phyloP scores from a whole-genome alignment of 139 green algal genomes.

The Tetraselmis chui region DNA sequence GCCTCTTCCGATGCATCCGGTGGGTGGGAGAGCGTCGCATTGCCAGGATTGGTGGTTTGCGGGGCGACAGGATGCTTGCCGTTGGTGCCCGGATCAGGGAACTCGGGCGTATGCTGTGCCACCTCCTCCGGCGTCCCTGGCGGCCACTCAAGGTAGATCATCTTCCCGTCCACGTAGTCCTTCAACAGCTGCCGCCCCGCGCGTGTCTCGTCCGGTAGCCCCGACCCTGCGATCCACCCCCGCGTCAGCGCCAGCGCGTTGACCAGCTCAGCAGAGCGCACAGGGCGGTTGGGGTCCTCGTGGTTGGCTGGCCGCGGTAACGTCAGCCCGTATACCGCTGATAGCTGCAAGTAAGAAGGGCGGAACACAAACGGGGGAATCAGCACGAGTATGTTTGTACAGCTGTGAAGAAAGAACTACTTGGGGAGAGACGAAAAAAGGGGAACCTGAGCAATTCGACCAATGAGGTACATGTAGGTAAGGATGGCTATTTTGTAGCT shows the following conservation, averaged over 20 bases:
- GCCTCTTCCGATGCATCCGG: too few species aligned
- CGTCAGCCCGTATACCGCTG: neutral
- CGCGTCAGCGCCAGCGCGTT: slow-evolving; percentile 43
- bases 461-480: neutral
- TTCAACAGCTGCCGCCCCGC: slow-evolving; percentile 73
- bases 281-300: slow-evolving; percentile 34
- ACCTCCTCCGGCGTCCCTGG: slow-evolving; percentile 29
- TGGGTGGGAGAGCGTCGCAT: too few species aligned
- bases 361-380: too few species aligned
- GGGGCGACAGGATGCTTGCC: neutral
- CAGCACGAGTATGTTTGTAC: too few species aligned
- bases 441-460: too few species aligned
- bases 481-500: too few species aligned
- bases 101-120: neutral
- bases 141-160: slow-evolving; percentile 75
- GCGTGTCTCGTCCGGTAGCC: slow-evolving; percentile 81
- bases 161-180: slow-evolving; percentile 85
- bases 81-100: neutral
- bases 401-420: too few species aligned
- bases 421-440: neutral
- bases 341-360: neutral
- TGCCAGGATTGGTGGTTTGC: neutral
- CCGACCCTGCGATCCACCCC: slow-evolving; percentile 60
- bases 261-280: slow-evolving; percentile 54
- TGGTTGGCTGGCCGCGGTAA: slow-evolving; percentile 13